phyloP scores from a whole-genome alignment of 768 basidiomycete species.

The Lentinula aciculospora region DNA sequence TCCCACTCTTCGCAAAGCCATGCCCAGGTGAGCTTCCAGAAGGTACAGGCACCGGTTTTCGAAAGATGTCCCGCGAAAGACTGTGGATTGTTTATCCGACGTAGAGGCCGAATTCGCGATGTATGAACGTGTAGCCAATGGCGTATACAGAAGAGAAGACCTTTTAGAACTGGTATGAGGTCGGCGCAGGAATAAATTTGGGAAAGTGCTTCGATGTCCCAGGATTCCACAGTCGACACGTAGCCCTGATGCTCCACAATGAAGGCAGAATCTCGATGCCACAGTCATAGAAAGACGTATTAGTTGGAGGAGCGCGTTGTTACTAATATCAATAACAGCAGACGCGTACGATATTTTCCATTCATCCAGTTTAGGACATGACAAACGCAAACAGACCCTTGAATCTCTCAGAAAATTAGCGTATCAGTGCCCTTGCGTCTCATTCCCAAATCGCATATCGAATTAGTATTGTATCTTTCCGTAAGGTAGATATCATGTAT shows the following conservation, averaged over 20 bases:
- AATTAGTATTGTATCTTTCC: too few relatives aligned
- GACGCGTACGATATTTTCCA: too few relatives aligned
- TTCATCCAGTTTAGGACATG: too few relatives aligned
- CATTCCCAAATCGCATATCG: too few relatives aligned
- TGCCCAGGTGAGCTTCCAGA: slow-evolving; percentile 63
- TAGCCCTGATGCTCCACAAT: background rate
- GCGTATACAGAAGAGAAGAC: background rate
- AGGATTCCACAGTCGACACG: too few relatives aligned
- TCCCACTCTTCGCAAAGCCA: slow-evolving; percentile 75
- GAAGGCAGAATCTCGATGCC: background rate
- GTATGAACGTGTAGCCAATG: background rate
- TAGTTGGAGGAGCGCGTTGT: too few relatives aligned
- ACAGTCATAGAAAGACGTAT: background rate
- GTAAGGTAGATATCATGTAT: too few relatives aligned
- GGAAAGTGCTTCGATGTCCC: background rate
- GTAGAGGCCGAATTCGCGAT: background rate
- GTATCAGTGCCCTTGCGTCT: too few relatives aligned
- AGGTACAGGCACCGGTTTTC: slow-evolving; percentile 62
- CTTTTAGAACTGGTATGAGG: background rate
- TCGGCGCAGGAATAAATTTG: background rate
- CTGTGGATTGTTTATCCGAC: slow-evolving; percentile 31
- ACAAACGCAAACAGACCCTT: too few relatives aligned
- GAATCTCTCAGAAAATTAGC: too few relatives aligned
- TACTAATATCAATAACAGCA: too few relatives aligned
- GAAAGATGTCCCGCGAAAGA: slow-evolving; percentile 68